A percentile compares a stretch with the other conserved stretches of the same genome.
Conservation (phyloP, 441 rosid genomes). For the Arabidopsis lyrata region DNA sequence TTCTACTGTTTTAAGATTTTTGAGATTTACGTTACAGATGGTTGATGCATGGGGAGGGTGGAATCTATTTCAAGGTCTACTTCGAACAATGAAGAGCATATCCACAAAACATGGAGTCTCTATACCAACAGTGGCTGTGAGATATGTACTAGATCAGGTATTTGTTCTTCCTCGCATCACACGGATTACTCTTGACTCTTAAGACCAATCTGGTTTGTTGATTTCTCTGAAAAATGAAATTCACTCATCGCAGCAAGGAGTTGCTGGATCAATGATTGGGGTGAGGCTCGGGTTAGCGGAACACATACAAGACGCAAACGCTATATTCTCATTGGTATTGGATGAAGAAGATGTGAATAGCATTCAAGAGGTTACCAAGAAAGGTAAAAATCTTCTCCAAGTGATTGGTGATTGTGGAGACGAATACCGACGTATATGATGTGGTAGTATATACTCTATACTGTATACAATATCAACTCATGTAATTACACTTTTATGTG, state of each 20-base stretch:
- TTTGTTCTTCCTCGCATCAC: background rate
- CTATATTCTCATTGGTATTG: slow-evolving; percentile 74
- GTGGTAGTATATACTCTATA: background rate
- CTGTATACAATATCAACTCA: background rate
- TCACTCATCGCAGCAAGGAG: slow-evolving; percentile 57
- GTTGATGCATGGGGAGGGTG: slow-evolving; percentile 84
- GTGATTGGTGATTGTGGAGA: slow-evolving; percentile 98
- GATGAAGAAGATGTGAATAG: slow-evolving; percentile 74
- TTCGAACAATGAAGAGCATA: slow-evolving; percentile 71
- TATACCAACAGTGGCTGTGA: slow-evolving; percentile 90
- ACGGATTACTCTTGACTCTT: background rate
- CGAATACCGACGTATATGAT: slow-evolving; percentile 62
- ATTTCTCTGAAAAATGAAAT: background rate
- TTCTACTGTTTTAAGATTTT: background rate
- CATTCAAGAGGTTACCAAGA: slow-evolving; percentile 59
- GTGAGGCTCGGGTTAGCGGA: slow-evolving; percentile 79
- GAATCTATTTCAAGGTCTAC: slow-evolving; percentile 82
- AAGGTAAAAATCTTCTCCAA: slow-evolving; percentile 77
- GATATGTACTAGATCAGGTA: slow-evolving; percentile 87
- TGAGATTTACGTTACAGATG: background rate
- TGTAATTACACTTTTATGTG: background rate
- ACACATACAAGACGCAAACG: slow-evolving; percentile 74
- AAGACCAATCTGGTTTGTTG: background rate
- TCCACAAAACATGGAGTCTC: slow-evolving; percentile 88
- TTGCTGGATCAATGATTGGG: slow-evolving; percentile 82